phyloP scores from a whole-genome alignment of 2,329 filamentous ascomycete genomes.

The Lecanoromycetidae sp. region DNA sequence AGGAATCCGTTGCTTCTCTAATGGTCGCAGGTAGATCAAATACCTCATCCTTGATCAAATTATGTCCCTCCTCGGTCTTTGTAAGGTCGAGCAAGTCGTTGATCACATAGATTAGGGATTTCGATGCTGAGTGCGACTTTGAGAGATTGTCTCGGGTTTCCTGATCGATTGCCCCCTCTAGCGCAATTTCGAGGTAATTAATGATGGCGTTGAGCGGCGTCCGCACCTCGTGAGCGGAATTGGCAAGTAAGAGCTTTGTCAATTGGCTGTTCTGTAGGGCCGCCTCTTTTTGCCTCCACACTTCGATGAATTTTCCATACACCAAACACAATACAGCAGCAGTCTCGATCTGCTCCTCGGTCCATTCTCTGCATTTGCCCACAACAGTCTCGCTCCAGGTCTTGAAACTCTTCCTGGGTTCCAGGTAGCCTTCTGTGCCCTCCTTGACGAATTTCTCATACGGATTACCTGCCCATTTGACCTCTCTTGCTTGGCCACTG shows the following conservation, averaged over 20 bases:
- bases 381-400: slow-evolving; percentile 68
- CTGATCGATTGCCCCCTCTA: slow-evolving; percentile 66
- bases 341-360: slow-evolving; percentile 77
- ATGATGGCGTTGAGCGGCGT: slow-evolving; percentile 89
- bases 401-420: slow-evolving; percentile 66
- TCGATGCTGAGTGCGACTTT: slow-evolving; percentile 79
- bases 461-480: slow-evolving; percentile 77
- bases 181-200: slow-evolving; percentile 82
- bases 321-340: slow-evolving; percentile 78
- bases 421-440: slow-evolving; percentile 58
- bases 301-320: slow-evolving; percentile 82
- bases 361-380: slow-evolving; percentile 77
- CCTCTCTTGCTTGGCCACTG: slow-evolving; percentile 60
- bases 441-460: slow-evolving; percentile 66
- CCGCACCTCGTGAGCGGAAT: slow-evolving; percentile 83
- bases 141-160: slow-evolving; percentile 77
- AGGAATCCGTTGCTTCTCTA: slow-evolving; percentile 64
- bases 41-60: slow-evolving; percentile 65
- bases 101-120: slow-evolving; percentile 86
- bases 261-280: slow-evolving; percentile 71
- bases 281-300: slow-evolving; percentile 83
- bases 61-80: slow-evolving; percentile 71
- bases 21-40: slow-evolving; percentile 63
- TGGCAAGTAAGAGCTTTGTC: slow-evolving; percentile 65
- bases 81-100: slow-evolving; percentile 83